phyloP scores from a whole-genome alignment of 2,329 filamentous ascomycete species.

The Zasmidium citrigriseum region DNA sequence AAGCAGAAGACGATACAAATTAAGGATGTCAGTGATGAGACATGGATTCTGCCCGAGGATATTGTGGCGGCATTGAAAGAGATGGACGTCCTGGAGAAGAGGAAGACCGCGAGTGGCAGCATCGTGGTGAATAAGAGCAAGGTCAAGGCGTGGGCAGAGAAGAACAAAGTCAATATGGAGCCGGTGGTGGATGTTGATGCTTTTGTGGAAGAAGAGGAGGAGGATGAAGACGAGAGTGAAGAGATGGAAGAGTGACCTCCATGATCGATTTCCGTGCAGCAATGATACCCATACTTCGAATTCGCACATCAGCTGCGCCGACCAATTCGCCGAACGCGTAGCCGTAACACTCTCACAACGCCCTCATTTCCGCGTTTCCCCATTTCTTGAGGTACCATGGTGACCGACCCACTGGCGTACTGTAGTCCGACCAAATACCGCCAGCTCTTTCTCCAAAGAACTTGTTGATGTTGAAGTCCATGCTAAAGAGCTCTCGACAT shows the following conservation, averaged over 20 bases:
- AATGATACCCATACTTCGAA: not conserved
- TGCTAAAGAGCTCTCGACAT: not conserved
- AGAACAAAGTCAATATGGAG: constrained; percentile 63
- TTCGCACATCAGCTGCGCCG: no score
- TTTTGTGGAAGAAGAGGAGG: constrained; percentile 67
- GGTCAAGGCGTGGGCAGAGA: constrained; percentile 67
- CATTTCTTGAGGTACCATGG: not conserved
- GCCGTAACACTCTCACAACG: no score
- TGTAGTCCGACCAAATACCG: not conserved
- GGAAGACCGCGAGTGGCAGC: constrained; percentile 53
- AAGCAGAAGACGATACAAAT: constrained; percentile 61
- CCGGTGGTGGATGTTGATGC: constrained; percentile 71
- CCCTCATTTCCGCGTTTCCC: no score
- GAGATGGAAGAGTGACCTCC: constrained; percentile 1
- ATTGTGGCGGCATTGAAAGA: constrained; percentile 75
- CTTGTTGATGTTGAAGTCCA: not conserved
- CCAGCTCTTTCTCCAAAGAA: not conserved
- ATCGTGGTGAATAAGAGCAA: constrained; percentile 58
- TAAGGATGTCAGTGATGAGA: constrained; percentile 70
- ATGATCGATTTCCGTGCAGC: not conserved
- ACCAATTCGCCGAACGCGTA: no score
- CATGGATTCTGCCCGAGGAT: constrained; percentile 84
- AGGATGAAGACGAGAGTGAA: constrained; percentile 20
- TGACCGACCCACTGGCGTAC: not conserved
- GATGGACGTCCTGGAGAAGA: constrained; percentile 70